Evolutionary conservation across 305 asterid genomes (phyloP), one percentile per base, ranked within the genome.

Genomic region (Rubia tinctorum): DNA sequence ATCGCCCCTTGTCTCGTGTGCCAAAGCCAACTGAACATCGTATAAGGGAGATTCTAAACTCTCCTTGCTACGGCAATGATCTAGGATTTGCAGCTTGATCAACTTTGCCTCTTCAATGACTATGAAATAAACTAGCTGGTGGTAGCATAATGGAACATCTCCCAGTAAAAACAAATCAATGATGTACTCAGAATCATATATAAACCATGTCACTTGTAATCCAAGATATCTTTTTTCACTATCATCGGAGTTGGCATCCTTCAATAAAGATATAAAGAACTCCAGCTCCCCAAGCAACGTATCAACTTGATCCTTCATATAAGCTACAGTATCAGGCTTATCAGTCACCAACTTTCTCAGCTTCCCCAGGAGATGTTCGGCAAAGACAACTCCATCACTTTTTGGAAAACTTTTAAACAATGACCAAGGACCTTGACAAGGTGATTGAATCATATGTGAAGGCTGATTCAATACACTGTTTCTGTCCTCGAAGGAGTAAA

Each of bases 71-170:
- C 2, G 22, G 6, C 60, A 18, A 15, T 11, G 22, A 4, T 59
- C 43, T 55, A 8, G 15, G 34, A 43, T 45, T 8, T 69, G 62
- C 5, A 59, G 73, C 75, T 68, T 68, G 0, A 77, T 27, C 45
- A 68, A 10, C 66, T 64, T 61, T 51, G 68, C 20, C 62, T 62
- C 72, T 25, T 62, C 12, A 47, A 44, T 76, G 60, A 2, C 25
- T 2, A 5, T 18, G 37, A 59, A 65, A 51, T 69, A 15, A 56
- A 66, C 34, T 13, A 75, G 65, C 66, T 59, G 61, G 53, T 67
- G 62, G 74, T 68, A 77, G 80, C 83, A 80, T 0, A 65, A 6
- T 1, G 79, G 77, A 2, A 13, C 7, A 20, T 72, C 37, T 30
- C 37, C 37, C 0, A 30, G 65, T 8, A 72, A 14, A 60, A 59